Evolutionary conservation across 2,329 filamentous ascomycete genomes (phyloP), one percentile per base, ranked within the genome.

Genomic region (Exophiala lecanii-corni): DNA sequence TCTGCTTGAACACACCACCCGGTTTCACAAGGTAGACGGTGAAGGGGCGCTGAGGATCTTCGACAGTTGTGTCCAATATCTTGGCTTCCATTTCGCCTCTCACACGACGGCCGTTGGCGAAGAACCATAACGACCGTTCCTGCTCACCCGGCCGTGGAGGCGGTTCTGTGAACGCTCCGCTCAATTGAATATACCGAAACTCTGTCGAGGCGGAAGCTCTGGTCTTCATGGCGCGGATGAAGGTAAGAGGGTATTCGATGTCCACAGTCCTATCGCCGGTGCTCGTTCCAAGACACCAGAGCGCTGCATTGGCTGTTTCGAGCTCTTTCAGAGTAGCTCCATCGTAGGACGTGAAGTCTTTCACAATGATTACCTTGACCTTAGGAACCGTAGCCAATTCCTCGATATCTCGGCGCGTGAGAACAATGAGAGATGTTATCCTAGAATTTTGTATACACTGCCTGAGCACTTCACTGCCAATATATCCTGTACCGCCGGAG

Each of bases 401-500:
- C 19, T 67, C 62, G 0, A 65, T 59, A 3, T 68, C 61, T 12
- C 68, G 70, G 7, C 76, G 69, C 2, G 71, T 71, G 9, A 81
- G 62, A 13, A 72, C 69, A 39, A 76, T 59, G 26, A 78, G 61
- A 16, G 70, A 71, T 2, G 68, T 72, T 60, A 82, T 74, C 53
- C 62, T 61, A 13, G 68, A 61, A 55, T 73, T 65, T 3, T 57
- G 55, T 41, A 82, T 67, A 55, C 71, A 74, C 51, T 74, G 69
- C 6, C 63, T 58, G 39, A 81, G 67, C 20, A 79, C 67, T 54
- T 74, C 72, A 20, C 62, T 56, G 42, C 78, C 79, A 43, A 79
- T 69, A 54, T 72, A 71, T 50, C 79, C 78, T n/a, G 76, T 82
- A 16, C 66, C 66, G 36, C 78, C 78, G 5, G 74, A 70, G 25